These are phyloP conservation scores for Taphrina wiesneri DNA, from an alignment of 1,139 yeast species.

Conservation along the genomic window DNA sequence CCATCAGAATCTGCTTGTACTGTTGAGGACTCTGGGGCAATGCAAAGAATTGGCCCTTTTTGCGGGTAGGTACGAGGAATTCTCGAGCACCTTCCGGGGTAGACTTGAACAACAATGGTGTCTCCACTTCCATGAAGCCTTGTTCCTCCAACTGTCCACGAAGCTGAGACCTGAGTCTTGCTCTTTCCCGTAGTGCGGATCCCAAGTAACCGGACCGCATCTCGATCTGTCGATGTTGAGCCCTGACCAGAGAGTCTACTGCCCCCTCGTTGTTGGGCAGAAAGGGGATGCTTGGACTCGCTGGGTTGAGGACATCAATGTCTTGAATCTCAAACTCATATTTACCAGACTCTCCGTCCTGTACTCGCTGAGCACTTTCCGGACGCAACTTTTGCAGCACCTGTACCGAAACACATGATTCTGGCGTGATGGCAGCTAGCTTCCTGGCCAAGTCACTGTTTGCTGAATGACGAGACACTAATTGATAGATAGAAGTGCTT, in stretches of 20 bases:
- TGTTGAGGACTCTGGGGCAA: conserved; percentile 98
- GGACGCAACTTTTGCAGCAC: conserved; percentile 38
- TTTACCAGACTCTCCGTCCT: conserved; percentile 16
- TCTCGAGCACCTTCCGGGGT: conserved; percentile 99
- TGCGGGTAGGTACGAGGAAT: conserved; percentile 86
- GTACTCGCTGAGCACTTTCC: conserved; percentile 39
- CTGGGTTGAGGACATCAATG: conserved; percentile 61
- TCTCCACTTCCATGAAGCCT: conserved; percentile 78
- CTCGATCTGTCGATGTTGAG: conserved; percentile 77
- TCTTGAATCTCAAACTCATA: conserved; percentile 62
- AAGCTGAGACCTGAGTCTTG: conserved; percentile 59
- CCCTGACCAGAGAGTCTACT: conserved; percentile 57
- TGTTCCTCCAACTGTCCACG: conserved; percentile 53
- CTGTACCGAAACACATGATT: conserved; percentile 37
- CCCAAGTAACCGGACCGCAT: conserved; percentile 56
- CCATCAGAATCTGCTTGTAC: conserved; percentile 90
- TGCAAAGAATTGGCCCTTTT: conserved; percentile 67
- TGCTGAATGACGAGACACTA: conserved; percentile 15
- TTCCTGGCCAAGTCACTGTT: conserved; percentile 1
- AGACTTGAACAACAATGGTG: conserved; percentile 88
- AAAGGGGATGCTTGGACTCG: conserved; percentile 63
- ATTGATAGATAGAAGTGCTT: not conserved
- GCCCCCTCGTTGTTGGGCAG: conserved; percentile 56
- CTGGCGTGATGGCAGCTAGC: conserved; percentile 22
- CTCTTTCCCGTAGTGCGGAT: conserved; percentile 59